Conservation (phyloP, 768 basidiomycete species). For the Russula vinacea region DNA sequence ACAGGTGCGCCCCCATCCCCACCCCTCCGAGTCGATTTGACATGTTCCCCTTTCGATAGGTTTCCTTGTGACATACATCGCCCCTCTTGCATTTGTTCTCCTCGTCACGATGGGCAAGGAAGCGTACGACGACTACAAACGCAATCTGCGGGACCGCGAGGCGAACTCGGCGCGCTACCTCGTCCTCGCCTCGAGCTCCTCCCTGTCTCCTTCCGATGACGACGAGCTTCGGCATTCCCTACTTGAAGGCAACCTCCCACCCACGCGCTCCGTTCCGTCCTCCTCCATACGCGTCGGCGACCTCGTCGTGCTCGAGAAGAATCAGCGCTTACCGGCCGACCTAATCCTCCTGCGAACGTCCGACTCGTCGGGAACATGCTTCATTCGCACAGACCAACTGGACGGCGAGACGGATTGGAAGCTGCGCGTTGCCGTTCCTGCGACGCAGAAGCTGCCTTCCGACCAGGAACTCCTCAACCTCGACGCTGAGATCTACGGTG, state of each 20-base stretch:
- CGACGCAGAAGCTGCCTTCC: constrained; percentile 71
- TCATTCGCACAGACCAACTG: constrained; percentile 95
- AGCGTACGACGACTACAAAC: constrained; percentile 97
- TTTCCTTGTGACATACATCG: constrained; percentile 93
- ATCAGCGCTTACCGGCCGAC: constrained; percentile 95
- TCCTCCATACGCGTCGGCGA: constrained; percentile 89
- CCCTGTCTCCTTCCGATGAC: constrained; percentile 29
- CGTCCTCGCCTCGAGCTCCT: constrained; percentile 58
- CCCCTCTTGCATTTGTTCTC: constrained; percentile 93
- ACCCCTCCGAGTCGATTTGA: neutral
- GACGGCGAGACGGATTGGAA: constrained; percentile 99
- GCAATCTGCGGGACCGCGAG: constrained; percentile 85
- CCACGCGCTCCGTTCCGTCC: constrained; percentile 74
- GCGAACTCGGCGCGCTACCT: constrained; percentile 94
- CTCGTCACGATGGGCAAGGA: constrained; percentile 97
- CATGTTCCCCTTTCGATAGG: constrained; percentile 45
- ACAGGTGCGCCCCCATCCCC: constrained; percentile 59
- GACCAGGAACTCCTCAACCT: constrained; percentile 54
- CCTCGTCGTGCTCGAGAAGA: constrained; percentile 89
- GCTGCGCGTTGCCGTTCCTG: constrained; percentile 80
- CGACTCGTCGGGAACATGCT: constrained; percentile 89
- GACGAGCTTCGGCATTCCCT: constrained; percentile 34
- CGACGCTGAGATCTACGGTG: constrained; percentile 89
- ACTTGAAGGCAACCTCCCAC: constrained; percentile 15
- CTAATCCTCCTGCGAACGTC: constrained; percentile 84